Base-by-base conservation (phyloP, 2,329 filamentous ascomycete genomes). In the Nothopassalora personata region DNA sequence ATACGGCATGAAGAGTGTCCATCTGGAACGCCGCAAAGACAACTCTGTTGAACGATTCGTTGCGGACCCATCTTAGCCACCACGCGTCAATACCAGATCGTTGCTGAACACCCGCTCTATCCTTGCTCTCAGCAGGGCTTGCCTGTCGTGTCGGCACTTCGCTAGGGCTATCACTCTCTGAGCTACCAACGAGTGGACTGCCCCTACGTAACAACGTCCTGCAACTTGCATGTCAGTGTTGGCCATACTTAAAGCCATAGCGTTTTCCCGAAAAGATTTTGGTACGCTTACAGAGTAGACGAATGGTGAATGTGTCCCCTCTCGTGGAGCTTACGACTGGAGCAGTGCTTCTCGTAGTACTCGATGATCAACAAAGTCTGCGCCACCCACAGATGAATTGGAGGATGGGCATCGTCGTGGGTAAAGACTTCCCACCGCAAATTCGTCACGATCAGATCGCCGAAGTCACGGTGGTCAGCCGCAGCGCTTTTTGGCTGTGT, bases 41-140 rank as follows among this genome's bases (percentile, higher is more conserved):
- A 4, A 89, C 90, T 58, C 93, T 84, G 28, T 90, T 82, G 1
- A 91, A 96, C 1, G 91, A 88, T 72, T 97, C 93, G 53, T 91
- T 92, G 10, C 87, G 90, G 64, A 96, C 92, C 93, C 93, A 97
- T 65, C 90, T 88, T 66, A 89, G 87, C 93, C 93, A 97, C 82
- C 90, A 94, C 18, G 58, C 48, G 19, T 64, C 58, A 1, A 56
- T 52, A 39, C 51, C 45, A 13, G 53, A 39, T 13, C 34, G 39
- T 39, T 60, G 15, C 49, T 31, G 28, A 27, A 45, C 7, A 31
- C 33, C 9, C 27, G 54, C n/a, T 23, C 10, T 47, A 48, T 49
- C 8, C 52, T 31, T n/a, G 27, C 8, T 9, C 47, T 19, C 5
- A n/a, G 33, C 53, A 13, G 65, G 62, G 11, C 43, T 61, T 27